Base-by-base conservation (phyloP, 441 rosid genomes). In the Kokia cookei region DNA sequence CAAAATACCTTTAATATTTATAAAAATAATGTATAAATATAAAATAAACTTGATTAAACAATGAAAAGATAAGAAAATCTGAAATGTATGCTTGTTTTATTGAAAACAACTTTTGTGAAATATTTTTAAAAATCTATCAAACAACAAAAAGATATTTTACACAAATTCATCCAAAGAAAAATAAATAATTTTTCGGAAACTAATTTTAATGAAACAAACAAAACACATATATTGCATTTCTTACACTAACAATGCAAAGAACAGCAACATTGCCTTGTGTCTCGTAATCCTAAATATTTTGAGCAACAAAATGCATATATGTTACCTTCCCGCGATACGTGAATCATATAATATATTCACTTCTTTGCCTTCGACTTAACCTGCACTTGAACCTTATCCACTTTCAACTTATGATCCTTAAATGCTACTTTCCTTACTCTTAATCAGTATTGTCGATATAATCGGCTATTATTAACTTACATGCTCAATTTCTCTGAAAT, bases 281-380 rank as follows among this genome's bases (percentile, higher is more conserved):
- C 71, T 67, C 57, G 27, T 27, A 3, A 27, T 12, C 40, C 58
- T 7, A 15, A 26, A 67, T 6, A 48, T 48, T 42, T 48, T 26
- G 71, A 22, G 12, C 19, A 66, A 26, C 42, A 47, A 47, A 13
- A 47, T 47, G 24, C 57, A 15, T 7, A 59, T 96, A 95, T 89
- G 84, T 86, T 87, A 42, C 98, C 98, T 82, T 95, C 98, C 65
- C 84, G 81, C 83, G 91, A 82, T 50, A 95, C 93, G 55, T 93
- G 97, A 9, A 93, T 90, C 99, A 93, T 91, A 64, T 84, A 82
- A 79, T 87, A 95, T 69, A 93, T 90, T 67, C 82, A 79, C 84
- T 91, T 86, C 50, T 90, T 90, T 42, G 91, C 91, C 80, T 83
- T 86, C 9, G 65, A 69, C 68, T 85, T 82, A 72, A 93, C 78